Evolutionary conservation across 495 filamentous ascomycete genomes (phyloP), one percentile per base, ranked within the genome.

Genomic region (Aspergillus baeticus): DNA sequence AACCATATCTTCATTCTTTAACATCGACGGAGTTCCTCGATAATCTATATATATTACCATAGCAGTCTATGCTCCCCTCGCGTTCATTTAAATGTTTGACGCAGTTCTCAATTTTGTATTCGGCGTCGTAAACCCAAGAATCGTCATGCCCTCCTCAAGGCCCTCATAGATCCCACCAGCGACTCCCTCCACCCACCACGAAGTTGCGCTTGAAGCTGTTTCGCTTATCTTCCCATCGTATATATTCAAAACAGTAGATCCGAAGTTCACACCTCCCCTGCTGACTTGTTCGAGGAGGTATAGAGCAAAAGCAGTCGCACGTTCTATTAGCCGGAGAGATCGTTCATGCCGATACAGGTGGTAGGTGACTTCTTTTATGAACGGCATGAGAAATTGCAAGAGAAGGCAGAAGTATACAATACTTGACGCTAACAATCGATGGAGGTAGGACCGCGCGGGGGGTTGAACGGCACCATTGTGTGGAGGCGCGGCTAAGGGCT

Each of bases 91-190:
- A 51, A 10, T 61, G 13, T 14, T 51, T 23, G 26, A 61, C n/a
- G 15, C 18, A 56, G 49, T 56, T 55, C 63, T 58, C 33, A 68
- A 15, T 44, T 73, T 71, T 5, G 62, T 58, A n/a, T 63, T 63
- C 7, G 66, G 59, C 31, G 51, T 59, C 36, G 68, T 56, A 21
- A 73, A 54, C 10, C 76, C 79, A 45, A 82, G 55, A 46, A 81
- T 72, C 31, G 65, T 59, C 68, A 89, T 73, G 5, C 84, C 86
- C 59, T 87, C 81, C 1, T 79, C 79, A 38, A 87, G 72, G 0
- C 86, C 86, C 46, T 89, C 85, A 61, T 84, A 81, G 33, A 89
- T 71, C 13, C 86, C 86, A 14, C 81, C 83, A 3, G 79, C 78
- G 38, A 87, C 69, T 13, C 80, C 78, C 58, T 83, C 80, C 18